Evolutionary conservation across 73 alveolate genomes (phyloP).

Genomic region (Stentor roeselii): DNA sequence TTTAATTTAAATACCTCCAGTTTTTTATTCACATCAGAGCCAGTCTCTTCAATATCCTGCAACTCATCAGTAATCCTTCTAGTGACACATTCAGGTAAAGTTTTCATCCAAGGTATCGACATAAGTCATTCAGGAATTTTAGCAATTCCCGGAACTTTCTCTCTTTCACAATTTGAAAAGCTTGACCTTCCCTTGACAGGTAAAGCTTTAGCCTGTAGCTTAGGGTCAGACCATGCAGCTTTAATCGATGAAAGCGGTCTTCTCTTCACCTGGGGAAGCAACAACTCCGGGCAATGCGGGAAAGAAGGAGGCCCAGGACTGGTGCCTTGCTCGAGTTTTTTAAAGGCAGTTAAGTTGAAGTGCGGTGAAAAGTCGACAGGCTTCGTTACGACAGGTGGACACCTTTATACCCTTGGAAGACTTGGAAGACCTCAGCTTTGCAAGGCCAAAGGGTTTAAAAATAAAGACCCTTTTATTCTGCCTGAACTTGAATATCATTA

Average conservation of each 20-base stretch:
- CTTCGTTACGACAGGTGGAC: not conserved
- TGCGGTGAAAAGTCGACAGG: not conserved
- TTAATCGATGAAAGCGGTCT: not conserved
- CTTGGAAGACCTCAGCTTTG: not conserved
- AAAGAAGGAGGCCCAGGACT: not conserved
- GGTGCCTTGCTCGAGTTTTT: not conserved
- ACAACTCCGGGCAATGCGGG: not conserved
- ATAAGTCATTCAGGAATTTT: not conserved
- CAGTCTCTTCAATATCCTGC: not conserved
- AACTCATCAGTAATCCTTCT: not conserved
- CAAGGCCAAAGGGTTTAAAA: not conserved
- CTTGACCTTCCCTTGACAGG: not conserved
- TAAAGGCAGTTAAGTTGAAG: not conserved
- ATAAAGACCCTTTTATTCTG: not conserved
- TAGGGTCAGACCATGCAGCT: conserved; percentile 23
- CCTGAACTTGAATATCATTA: not conserved
- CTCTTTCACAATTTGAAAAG: not conserved
- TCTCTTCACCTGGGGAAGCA: conserved; percentile 14
- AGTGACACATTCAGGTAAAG: not conserved
- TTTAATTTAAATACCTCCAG: not conserved
- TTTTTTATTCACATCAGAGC: not conserved
- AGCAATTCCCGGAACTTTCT: not conserved
- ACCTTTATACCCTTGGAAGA: not conserved
- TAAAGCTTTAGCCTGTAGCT: not conserved
- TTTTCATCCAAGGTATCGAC: not conserved